These are phyloP conservation scores for Globisporangium orthogonon DNA, from an alignment of 352 stramenopile genomes.

Conservation along the genomic window DNA sequence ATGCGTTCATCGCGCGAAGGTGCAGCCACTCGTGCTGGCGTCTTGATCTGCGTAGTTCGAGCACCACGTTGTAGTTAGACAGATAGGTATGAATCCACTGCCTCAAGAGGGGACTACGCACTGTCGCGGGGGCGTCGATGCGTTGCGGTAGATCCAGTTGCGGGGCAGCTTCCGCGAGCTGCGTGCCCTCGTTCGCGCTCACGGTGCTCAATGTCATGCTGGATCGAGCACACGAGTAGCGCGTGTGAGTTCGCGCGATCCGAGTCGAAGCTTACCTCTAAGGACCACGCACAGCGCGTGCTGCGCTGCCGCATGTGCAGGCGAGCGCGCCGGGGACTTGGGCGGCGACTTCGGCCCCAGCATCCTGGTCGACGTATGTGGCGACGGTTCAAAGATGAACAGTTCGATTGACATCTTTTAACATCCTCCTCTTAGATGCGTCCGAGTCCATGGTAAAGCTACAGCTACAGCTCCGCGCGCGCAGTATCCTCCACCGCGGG, in stretches of 20 bases:
- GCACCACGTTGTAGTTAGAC: neutral
- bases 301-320: constrained; percentile 5
- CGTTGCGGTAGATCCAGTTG: constrained; percentile 76
- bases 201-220: constrained; percentile 50
- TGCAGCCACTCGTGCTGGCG: constrained; percentile 37
- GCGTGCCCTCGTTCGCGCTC: constrained; percentile 58
- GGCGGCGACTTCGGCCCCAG: constrained; percentile 22
- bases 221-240: neutral
- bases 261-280: no score
- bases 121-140: constrained; percentile 63
- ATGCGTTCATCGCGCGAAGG: constrained; percentile 60
- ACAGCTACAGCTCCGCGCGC: neutral
- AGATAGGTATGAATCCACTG: no score
- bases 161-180: constrained; percentile 64
- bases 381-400: neutral
- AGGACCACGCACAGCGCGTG: constrained; percentile 19
- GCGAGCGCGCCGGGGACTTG: constrained; percentile 46
- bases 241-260: neutral
- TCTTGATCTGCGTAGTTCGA: constrained; percentile 54
- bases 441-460: no score
- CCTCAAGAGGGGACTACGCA: constrained; percentile 10
- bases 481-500: no score
- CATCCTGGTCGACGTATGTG: neutral
- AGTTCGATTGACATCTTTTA: no score
- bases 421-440: no score